Evolutionary conservation across 2,329 filamentous ascomycete species (phyloP).

Genomic region (Podosphaera fusca): DNA sequence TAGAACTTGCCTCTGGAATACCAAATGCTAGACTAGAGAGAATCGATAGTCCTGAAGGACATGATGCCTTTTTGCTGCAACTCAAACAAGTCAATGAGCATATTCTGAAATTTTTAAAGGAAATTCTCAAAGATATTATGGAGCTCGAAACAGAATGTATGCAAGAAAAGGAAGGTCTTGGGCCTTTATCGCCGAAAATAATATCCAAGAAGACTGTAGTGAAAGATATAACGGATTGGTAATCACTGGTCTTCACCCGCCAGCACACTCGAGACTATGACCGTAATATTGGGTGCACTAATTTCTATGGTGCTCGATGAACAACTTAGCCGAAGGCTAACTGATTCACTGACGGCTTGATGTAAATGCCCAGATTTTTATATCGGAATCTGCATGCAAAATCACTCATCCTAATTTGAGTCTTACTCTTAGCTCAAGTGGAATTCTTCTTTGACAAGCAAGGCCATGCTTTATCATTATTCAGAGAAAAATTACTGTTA

Average conservation of each 20-base stretch:
- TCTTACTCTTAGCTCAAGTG: too few relatives aligned
- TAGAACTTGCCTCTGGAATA: slow-evolving; percentile 69
- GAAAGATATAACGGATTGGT: slow-evolving; percentile 92
- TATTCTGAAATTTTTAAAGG: slow-evolving; percentile 60
- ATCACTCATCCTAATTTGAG: too few relatives aligned
- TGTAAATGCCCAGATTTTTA: too few relatives aligned
- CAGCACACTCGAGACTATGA: too few relatives aligned
- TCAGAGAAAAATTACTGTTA: too few relatives aligned
- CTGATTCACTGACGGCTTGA: too few relatives aligned
- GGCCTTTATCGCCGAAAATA: slow-evolving; percentile 57
- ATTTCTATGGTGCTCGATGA: too few relatives aligned
- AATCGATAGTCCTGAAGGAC: slow-evolving; percentile 85
- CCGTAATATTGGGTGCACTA: too few relatives aligned
- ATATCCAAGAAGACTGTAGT: slow-evolving; percentile 92
- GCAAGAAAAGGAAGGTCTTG: slow-evolving; percentile 24
- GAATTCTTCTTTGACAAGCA: too few relatives aligned
- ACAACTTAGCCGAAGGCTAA: too few relatives aligned
- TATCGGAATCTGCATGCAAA: too few relatives aligned
- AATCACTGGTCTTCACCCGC: slow-evolving; percentile 8
- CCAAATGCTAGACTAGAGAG: slow-evolving; percentile 55
- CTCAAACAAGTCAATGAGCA: slow-evolving; percentile 93
- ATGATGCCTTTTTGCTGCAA: slow-evolving; percentile 88
- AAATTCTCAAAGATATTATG: slow-evolving; percentile 80
- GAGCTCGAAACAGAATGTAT: slow-evolving; percentile 23
- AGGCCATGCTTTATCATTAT: too few relatives aligned